A percentile compares a stretch with the other conserved stretches of the same genome.
Conservation (phyloP, 306 rosid genomes). For the Quercus mongolica region DNA sequence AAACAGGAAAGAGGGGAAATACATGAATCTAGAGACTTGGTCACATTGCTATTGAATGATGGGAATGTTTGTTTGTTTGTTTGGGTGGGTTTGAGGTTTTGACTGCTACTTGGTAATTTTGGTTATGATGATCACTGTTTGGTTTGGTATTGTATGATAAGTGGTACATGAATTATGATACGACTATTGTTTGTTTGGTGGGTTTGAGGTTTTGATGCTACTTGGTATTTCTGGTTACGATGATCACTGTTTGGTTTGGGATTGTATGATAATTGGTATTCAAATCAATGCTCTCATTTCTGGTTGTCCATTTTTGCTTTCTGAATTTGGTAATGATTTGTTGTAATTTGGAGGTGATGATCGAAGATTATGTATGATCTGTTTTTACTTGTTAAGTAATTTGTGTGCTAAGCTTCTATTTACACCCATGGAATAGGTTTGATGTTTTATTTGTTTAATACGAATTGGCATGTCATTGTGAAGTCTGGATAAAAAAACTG, state of each 20-base stretch:
- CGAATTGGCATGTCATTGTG: background rate
- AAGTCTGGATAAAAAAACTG: background rate
- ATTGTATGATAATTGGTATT: background rate
- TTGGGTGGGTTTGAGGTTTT: background rate
- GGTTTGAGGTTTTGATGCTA: background rate
- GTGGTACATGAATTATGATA: too few relatives aligned
- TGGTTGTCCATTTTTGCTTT: too few relatives aligned
- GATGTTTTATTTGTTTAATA: background rate
- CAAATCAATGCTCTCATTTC: too few relatives aligned
- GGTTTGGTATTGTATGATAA: background rate
- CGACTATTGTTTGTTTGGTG: background rate
- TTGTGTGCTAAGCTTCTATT: background rate
- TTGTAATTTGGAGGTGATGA: background rate
- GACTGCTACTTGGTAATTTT: background rate
- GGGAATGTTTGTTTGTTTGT: background rate
- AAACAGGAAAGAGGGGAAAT: background rate
- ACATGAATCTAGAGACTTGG: background rate
- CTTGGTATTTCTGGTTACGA: background rate
- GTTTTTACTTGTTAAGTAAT: background rate
- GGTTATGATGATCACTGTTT: background rate
- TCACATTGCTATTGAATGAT: background rate
- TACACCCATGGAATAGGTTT: background rate
- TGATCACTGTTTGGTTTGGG: background rate
- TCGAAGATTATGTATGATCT: background rate
- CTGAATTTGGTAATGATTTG: too few relatives aligned